phyloP scores from a whole-genome alignment of 305 asterid species.

The Fraxinus platypoda region DNA sequence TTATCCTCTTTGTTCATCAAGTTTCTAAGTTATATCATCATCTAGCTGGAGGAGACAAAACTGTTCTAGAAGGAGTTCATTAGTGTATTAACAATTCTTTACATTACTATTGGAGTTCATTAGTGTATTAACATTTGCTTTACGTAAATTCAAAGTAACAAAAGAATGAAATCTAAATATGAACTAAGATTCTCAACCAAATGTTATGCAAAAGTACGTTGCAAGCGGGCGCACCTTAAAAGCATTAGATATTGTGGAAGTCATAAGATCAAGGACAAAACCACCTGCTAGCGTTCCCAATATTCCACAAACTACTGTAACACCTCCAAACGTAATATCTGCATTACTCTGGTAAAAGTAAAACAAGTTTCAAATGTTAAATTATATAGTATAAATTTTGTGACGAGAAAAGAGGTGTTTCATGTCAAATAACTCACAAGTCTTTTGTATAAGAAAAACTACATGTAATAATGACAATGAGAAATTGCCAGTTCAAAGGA shows the following conservation, averaged over 20 bases:
- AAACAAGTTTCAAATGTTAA: constrained; percentile 14
- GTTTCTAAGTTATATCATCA: not conserved
- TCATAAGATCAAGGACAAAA: constrained; percentile 60
- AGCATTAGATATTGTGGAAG: constrained; percentile 76
- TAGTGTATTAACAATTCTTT: not conserved
- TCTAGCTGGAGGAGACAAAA: not conserved
- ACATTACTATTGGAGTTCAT: not conserved
- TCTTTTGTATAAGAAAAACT: not conserved
- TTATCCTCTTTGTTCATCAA: not conserved
- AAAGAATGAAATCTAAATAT: not conserved
- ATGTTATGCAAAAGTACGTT: constrained; percentile 2
- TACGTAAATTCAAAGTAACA: not conserved
- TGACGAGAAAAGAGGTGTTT: not conserved
- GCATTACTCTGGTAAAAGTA: constrained; percentile 59
- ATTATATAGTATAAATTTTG: not conserved
- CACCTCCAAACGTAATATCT: constrained; percentile 88
- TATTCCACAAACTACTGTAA: constrained; percentile 76
- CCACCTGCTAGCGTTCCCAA: constrained; percentile 88
- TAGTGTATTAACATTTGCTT: not conserved
- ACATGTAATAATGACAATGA: not conserved
- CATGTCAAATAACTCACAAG: constrained; percentile 2
- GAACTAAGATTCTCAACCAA: not conserved
- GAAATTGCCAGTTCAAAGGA: constrained; percentile 9
- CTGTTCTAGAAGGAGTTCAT: not conserved
- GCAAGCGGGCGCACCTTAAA: constrained; percentile 56